Conservation (phyloP, 345 rosid genomes). For the Salix dunnii region DNA sequence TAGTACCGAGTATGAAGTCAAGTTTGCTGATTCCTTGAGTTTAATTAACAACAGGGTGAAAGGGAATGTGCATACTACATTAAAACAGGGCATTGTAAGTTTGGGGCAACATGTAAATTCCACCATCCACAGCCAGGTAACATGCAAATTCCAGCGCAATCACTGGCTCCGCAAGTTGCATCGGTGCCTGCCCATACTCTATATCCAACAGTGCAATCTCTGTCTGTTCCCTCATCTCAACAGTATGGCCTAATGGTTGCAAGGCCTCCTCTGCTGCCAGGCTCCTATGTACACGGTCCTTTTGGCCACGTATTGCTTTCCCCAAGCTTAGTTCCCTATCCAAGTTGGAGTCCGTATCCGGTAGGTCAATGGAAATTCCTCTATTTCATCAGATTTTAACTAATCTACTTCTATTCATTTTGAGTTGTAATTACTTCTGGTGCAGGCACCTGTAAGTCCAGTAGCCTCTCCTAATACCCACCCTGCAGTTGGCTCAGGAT, state of each 20-base stretch:
- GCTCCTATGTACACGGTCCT: constrained; percentile 66
- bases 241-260: constrained; percentile 70
- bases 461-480: constrained; percentile 55
- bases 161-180: constrained; percentile 49
- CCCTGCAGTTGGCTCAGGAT: constrained; percentile 50
- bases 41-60: constrained; percentile 60
- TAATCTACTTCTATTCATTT: background rate
- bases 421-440: constrained; percentile 1
- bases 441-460: constrained; percentile 60
- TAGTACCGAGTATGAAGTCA: background rate
- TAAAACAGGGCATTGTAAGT: constrained; percentile 90
- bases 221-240: constrained; percentile 54
- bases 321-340: constrained; percentile 63
- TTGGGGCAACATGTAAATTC: constrained; percentile 76
- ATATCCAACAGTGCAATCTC: constrained; percentile 60
- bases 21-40: background rate
- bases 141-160: constrained; percentile 43
- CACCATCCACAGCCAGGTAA: constrained; percentile 74
- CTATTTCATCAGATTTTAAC: background rate
- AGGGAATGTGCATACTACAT: constrained; percentile 83
- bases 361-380: constrained; percentile 34
- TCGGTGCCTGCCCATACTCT: constrained; percentile 54
- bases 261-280: constrained; percentile 67
- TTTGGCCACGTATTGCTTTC: constrained; percentile 73
- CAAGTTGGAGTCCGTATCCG: constrained; percentile 70